Percentiles rank a stretch among this genome's conserved stretches.
phyloP scores from a whole-genome alignment of 129 eudicot species.

The Chrysanthemum lavandulifolium region DNA sequence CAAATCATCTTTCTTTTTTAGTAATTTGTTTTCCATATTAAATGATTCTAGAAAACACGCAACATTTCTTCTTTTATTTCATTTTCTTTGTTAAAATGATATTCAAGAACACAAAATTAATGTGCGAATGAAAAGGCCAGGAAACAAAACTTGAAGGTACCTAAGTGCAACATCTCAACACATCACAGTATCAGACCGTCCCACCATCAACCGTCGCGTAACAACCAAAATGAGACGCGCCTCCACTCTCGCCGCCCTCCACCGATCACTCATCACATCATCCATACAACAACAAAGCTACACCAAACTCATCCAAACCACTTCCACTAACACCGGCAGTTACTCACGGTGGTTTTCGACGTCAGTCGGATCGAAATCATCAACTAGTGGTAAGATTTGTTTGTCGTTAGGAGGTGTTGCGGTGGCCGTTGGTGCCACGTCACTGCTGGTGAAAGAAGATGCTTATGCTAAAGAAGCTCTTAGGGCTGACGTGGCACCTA shows the following conservation, averaged over 20 bases:
- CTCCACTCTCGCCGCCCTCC: conserved; percentile 11
- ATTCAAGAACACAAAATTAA: too few species aligned
- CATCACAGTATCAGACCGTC: neutral
- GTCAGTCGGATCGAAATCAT: conserved; percentile 15
- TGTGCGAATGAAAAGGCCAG: too few species aligned
- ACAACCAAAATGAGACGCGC: neutral
- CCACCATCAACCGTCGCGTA: conserved; percentile 19
- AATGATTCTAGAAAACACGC: too few species aligned
- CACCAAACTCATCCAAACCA: conserved; percentile 33
- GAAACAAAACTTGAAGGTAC: neutral
- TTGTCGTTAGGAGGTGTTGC: conserved; percentile 33
- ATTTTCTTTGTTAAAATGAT: too few species aligned
- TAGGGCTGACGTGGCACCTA: conserved; percentile 28
- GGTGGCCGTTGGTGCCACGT: conserved; percentile 25
- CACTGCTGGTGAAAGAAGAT: conserved; percentile 32
- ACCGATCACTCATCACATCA: conserved; percentile 26
- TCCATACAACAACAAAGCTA: conserved; percentile 17
- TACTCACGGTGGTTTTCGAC: conserved; percentile 49
- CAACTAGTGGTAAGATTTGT: conserved; percentile 7
- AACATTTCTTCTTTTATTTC: too few species aligned
- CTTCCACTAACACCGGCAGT: conserved; percentile 34
- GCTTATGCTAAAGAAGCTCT: conserved; percentile 52
- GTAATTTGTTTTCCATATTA: too few species aligned
- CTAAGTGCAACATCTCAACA: neutral
- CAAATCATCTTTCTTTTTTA: too few species aligned